These are phyloP conservation scores for Lactarius deliciosus DNA, from an alignment of 768 basidiomycete species.

Conservation along the genomic window DNA sequence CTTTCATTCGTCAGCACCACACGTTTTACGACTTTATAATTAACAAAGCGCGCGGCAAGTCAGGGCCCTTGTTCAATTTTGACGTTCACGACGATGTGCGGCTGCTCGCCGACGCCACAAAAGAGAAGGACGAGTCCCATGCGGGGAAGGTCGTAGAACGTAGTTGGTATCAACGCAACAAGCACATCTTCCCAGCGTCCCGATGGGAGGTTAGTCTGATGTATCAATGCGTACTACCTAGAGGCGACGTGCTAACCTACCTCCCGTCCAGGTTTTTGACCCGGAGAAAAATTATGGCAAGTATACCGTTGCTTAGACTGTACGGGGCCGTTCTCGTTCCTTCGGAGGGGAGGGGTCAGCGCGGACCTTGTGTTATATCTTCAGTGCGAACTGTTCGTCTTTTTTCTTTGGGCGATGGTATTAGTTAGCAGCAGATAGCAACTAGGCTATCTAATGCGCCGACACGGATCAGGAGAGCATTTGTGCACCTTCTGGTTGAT, in stretches of 20 bases:
- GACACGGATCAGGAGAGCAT: neutral
- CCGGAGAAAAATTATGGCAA: constrained; percentile 93
- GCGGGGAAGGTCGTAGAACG: constrained; percentile 98
- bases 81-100: constrained; percentile 99
- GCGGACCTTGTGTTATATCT: neutral
- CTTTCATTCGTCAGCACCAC: constrained; percentile 63
- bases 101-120: constrained; percentile 87
- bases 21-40: constrained; percentile 99
- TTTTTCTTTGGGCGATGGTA: neutral
- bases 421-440: neutral
- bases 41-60: constrained; percentile 98
- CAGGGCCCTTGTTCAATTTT: constrained; percentile 96
- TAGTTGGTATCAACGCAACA: constrained; percentile 93
- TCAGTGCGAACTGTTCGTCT: neutral
- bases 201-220: constrained; percentile 82
- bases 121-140: constrained; percentile 98
- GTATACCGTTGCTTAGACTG: constrained; percentile 69
- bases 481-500: too few species aligned
- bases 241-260: constrained; percentile 5
- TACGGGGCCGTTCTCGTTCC: neutral
- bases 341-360: neutral
- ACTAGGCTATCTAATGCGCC: neutral
- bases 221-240: neutral
- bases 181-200: constrained; percentile 96
- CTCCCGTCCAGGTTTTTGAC: constrained; percentile 70